These are phyloP conservation scores for Cetraspora pellucida DNA, from an alignment of 192 early-diverging fungal species.

Conservation along the genomic window DNA sequence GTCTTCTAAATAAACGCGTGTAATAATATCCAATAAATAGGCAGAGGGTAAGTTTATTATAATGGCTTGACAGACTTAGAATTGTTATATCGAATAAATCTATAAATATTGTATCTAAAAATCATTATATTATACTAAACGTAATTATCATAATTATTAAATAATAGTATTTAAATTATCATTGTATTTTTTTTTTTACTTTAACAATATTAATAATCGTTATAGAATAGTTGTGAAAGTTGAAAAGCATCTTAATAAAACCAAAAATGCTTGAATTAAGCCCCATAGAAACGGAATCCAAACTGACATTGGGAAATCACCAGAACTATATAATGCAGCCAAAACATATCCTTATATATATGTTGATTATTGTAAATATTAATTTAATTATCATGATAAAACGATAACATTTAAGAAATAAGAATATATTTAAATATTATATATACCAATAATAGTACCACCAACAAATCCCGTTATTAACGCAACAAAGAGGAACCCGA, in stretches of 20 bases:
- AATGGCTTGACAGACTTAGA: too few species aligned
- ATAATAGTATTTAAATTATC: too few species aligned
- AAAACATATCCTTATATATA: constrained; percentile 53
- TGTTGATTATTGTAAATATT: not conserved
- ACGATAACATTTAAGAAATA: not conserved
- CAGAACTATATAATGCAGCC: constrained; percentile 62
- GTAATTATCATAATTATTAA: too few species aligned
- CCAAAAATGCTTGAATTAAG: constrained; percentile 62
- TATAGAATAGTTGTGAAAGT: constrained; percentile 60
- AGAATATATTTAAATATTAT: not conserved
- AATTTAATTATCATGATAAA: not conserved
- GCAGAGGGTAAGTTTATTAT: too few species aligned
- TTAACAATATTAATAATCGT: too few species aligned
- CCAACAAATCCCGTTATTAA: constrained; percentile 47
- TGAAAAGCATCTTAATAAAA: constrained; percentile 61
- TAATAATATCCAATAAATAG: too few species aligned
- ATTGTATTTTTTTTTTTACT: too few species aligned
- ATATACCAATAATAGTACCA: constrained; percentile 46
- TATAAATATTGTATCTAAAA: too few species aligned
- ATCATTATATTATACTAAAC: too few species aligned
- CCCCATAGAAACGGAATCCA: constrained; percentile 76
- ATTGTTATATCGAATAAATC: too few species aligned
- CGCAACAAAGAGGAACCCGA: constrained; percentile 39
- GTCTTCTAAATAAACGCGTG: too few species aligned
- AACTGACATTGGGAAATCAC: constrained; percentile 68